These are phyloP conservation scores for Paramecium tetraurelia DNA, from an alignment of 73 alveolate genomes.

Conservation along the genomic window DNA sequence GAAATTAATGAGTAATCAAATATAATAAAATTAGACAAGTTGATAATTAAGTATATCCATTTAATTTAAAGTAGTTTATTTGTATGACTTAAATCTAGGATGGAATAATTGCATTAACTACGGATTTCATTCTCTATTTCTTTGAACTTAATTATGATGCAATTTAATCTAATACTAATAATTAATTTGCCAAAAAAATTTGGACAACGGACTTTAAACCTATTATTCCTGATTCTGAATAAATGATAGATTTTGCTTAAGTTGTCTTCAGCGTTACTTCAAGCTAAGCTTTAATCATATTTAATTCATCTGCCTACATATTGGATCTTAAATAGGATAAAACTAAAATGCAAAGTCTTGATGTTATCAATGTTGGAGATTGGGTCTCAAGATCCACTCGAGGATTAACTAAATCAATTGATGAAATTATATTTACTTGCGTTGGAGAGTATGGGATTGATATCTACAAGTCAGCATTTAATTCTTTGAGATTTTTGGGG, in stretches of 20 bases:
- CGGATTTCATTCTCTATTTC: background rate
- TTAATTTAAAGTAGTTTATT: background rate
- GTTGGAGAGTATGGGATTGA: constrained; percentile 28
- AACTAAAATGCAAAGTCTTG: background rate
- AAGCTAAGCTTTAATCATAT: background rate
- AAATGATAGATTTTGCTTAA: background rate
- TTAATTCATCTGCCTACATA: background rate
- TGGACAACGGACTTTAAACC: constrained; percentile 17
- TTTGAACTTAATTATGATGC: background rate
- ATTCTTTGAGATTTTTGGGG: background rate
- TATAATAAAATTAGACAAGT: background rate
- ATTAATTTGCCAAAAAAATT: background rate
- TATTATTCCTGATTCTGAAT: too few relatives aligned
- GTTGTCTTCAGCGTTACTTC: background rate
- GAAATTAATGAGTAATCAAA: background rate
- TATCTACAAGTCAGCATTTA: background rate
- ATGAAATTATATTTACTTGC: background rate
- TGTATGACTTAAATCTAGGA: background rate
- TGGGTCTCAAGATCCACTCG: background rate
- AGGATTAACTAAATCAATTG: constrained; percentile 1
- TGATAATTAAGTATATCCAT: background rate
- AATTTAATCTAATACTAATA: background rate
- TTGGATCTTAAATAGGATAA: background rate
- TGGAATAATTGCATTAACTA: constrained; percentile 32
- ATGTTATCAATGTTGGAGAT: background rate